Evolutionary conservation across 441 rosid species (phyloP).

Genomic region (Adansonia madagascariensis): DNA sequence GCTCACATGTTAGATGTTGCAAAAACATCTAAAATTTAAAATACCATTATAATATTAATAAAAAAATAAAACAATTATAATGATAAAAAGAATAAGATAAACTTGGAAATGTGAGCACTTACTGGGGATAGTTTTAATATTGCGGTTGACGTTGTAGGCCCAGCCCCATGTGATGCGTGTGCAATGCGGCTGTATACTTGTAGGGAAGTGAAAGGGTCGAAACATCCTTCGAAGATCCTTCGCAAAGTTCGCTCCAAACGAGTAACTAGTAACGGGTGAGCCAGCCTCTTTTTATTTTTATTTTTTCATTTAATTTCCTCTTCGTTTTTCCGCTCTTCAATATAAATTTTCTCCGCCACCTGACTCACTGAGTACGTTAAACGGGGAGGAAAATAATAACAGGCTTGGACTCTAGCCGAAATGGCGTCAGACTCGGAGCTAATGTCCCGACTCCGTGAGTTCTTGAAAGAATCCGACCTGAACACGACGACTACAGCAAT

Average conservation of each 20-base stretch:
- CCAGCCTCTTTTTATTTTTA: neutral
- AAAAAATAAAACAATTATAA: too few relatives aligned
- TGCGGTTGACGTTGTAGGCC: neutral
- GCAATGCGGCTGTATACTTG: neutral
- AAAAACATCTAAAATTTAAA: too few relatives aligned
- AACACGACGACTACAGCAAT: conserved; percentile 56
- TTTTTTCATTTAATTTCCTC: conserved; percentile 21
- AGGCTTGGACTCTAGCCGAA: neutral
- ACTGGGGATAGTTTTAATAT: neutral
- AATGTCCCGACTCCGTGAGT: conserved; percentile 48
- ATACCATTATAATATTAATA: too few relatives aligned
- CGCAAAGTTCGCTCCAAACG: neutral
- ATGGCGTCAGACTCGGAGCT: conserved; percentile 66
- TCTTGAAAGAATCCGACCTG: conserved; percentile 55
- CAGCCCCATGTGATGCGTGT: conserved; percentile 9
- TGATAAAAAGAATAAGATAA: too few relatives aligned
- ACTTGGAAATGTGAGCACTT: too few relatives aligned
- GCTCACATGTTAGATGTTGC: too few relatives aligned
- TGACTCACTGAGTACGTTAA: conserved; percentile 1
- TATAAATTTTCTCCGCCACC: conserved; percentile 16
- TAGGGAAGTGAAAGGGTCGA: neutral
- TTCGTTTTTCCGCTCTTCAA: neutral
- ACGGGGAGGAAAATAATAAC: neutral
- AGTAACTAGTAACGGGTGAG: conserved; percentile 35
- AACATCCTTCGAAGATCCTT: neutral